These are phyloP conservation scores for Rhodotorula sp. DNA, from an alignment of 1,284 basidiomycete genomes.

Conservation along the genomic window DNA sequence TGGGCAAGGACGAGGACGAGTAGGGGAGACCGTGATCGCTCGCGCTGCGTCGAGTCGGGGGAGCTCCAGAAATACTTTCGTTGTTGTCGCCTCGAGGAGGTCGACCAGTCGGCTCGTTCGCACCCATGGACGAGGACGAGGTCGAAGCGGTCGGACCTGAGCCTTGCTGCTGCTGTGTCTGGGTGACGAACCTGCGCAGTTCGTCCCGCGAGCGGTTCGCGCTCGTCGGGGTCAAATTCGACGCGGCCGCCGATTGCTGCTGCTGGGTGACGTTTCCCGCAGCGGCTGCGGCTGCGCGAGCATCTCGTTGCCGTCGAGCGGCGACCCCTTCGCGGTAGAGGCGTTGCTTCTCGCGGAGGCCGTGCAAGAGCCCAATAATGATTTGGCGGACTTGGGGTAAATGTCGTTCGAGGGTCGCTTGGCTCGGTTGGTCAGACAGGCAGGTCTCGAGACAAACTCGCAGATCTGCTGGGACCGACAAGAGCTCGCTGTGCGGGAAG, in stretches of 20 bases:
- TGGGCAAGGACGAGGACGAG: too few species aligned
- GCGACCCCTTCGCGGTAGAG: constrained; percentile 55
- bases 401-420: constrained; percentile 81
- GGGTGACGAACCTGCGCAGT: constrained; percentile 33
- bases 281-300: neutral
- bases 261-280: neutral
- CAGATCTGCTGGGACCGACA: constrained; percentile 83
- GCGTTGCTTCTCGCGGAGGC: constrained; percentile 85
- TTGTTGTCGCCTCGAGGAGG: neutral
- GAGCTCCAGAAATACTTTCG: constrained; percentile 5
- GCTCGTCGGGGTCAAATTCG: constrained; percentile 28
- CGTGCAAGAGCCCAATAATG: constrained; percentile 87
- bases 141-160: neutral
- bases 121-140: neutral
- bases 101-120: neutral
- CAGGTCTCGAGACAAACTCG: constrained; percentile 83
- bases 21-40: constrained; percentile 9
- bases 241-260: neutral
- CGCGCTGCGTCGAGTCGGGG: constrained; percentile 13
- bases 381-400: constrained; percentile 88
- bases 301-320: constrained; percentile 18
- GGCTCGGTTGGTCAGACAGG: constrained; percentile 81
- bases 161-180: constrained; percentile 9
- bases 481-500: constrained; percentile 66
- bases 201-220: constrained; percentile 31